phyloP scores from a whole-genome alignment of 495 filamentous ascomycete genomes.

The Letharia lupina region DNA sequence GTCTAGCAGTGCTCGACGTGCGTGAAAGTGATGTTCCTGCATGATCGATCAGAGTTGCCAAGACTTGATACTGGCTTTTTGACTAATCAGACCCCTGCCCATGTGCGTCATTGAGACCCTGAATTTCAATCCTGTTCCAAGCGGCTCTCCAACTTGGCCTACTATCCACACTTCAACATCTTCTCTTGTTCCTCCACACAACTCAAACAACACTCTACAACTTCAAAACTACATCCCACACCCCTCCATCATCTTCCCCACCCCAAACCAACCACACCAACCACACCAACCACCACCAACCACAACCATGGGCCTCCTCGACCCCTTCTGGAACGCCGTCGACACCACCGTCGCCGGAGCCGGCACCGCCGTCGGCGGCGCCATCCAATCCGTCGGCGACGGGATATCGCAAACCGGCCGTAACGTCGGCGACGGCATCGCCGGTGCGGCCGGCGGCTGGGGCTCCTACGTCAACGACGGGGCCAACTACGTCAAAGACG shows the following conservation, averaged over 20 bases:
- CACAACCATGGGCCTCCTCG: conserved; percentile 22
- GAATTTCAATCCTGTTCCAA: conserved; percentile 14
- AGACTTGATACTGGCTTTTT: not conserved
- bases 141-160: not conserved
- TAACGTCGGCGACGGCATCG: conserved; percentile 33
- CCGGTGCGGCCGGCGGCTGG: conserved; percentile 33
- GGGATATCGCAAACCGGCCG: conserved; percentile 26
- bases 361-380: conserved; percentile 24
- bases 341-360: conserved; percentile 22
- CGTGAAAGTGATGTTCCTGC: not conserved
- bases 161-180: not conserved
- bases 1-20: not conserved
- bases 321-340: conserved; percentile 23
- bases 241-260: not conserved
- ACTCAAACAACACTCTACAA: not conserved
- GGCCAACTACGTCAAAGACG: conserved; percentile 42
- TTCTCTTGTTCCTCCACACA: not conserved
- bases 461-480: conserved; percentile 38
- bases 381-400: conserved; percentile 25
- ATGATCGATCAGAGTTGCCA: not conserved
- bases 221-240: not conserved
- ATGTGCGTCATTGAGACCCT: conserved; percentile 6
- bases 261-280: not conserved
- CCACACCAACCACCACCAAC: not conserved
- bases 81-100: conserved; percentile 10